Percentiles rank a stretch among this genome's conserved stretches.
Evolutionary conservation across 2,329 filamentous ascomycete genomes (phyloP).

Genomic region (Fusarium pseudoanthophilum): DNA sequence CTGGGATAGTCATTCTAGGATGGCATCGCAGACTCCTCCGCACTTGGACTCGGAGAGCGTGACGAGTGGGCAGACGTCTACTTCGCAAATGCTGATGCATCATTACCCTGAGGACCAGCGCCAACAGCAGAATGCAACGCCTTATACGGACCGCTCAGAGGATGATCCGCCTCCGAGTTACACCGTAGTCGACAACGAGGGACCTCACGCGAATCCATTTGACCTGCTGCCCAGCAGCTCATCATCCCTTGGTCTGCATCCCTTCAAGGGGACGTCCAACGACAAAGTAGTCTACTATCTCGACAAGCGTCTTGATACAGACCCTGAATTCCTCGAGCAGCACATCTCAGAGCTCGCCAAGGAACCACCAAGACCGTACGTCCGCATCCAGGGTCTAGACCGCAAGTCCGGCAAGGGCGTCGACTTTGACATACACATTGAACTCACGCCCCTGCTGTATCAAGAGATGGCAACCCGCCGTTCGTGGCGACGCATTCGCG

Average conservation of each 20-base stretch:
- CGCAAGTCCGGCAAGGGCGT: constrained; percentile 54
- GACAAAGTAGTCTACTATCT: constrained; percentile 57
- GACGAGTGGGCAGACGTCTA: constrained; percentile 24
- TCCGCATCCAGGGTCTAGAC: constrained; percentile 66
- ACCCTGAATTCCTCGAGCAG: constrained; percentile 55
- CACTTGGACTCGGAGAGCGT: constrained; percentile 25
- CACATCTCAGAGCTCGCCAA: constrained; percentile 58
- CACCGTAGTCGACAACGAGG: constrained; percentile 34
- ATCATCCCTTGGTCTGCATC: constrained; percentile 38
- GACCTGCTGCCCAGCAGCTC: constrained; percentile 24
- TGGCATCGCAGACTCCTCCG: constrained; percentile 26
- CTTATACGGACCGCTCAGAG: constrained; percentile 25
- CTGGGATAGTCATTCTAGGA: not conserved
- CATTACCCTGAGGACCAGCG: constrained; percentile 35
- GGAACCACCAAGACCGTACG: constrained; percentile 63
- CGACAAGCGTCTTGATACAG: constrained; percentile 56
- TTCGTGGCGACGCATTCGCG: constrained; percentile 59
- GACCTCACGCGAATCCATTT: constrained; percentile 22
- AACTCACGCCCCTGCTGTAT: constrained; percentile 68
- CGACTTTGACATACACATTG: constrained; percentile 70
- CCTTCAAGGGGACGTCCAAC: constrained; percentile 47
- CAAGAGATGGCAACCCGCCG: constrained; percentile 53
- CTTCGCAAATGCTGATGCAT: constrained; percentile 33
- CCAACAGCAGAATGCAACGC: not conserved
- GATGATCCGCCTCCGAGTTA: constrained; percentile 35